Percentiles rank a stretch among this genome's conserved stretches.
Conservation (phyloP, 208 protist genomes). For the Naegleria fowleri region DNA sequence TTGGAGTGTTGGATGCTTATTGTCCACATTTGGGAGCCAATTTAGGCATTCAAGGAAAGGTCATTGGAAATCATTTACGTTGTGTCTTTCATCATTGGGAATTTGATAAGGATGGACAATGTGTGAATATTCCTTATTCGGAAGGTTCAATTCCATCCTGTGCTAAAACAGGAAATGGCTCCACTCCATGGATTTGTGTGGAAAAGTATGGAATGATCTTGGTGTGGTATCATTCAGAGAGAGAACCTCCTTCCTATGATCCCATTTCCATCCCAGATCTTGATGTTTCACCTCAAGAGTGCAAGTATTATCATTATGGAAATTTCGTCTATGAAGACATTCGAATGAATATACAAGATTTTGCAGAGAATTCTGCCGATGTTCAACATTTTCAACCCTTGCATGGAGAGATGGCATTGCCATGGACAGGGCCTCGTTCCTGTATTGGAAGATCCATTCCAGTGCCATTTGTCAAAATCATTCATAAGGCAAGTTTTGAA, state of each 20-base stretch:
- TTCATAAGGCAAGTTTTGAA: background rate
- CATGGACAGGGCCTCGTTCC: background rate
- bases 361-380: background rate
- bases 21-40: conserved; percentile 45
- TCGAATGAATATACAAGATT: background rate
- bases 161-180: no score
- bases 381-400: background rate
- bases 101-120: conserved; percentile 37
- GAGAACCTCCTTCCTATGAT: background rate
- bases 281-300: no score
- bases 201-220: background rate
- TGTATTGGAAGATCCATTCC: background rate
- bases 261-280: no score
- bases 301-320: background rate
- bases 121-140: conserved; percentile 36
- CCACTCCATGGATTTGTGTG: background rate
- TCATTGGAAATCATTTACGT: conserved; percentile 30
- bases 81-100: conserved; percentile 42
- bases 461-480: background rate
- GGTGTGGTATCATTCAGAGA: background rate
- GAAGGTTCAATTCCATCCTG: background rate
- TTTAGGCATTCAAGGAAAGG: conserved; percentile 30
- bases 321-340: background rate
- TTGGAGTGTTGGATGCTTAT: conserved; percentile 35
- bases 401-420: background rate